phyloP scores from a whole-genome alignment of 73 alveolate genomes.

The Effrenium voratum region DNA sequence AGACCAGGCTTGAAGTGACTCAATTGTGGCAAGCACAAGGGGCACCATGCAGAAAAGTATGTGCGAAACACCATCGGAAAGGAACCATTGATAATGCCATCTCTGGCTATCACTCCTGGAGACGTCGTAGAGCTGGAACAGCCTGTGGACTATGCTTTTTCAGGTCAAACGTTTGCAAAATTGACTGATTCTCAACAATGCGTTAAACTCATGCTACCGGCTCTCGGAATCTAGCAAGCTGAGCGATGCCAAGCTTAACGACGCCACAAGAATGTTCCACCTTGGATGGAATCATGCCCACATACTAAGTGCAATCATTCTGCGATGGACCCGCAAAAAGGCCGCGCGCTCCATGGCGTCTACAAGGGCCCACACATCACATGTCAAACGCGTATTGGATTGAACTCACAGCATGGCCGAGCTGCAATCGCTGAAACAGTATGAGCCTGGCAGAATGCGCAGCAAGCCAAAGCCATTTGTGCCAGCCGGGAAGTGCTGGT shows the following conservation, averaged over 20 bases:
- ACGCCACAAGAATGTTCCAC: slow-evolving; percentile 86
- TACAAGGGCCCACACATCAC: not conserved
- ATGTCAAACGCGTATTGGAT: not conserved
- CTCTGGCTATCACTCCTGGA: slow-evolving; percentile 72
- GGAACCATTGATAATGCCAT: slow-evolving; percentile 90
- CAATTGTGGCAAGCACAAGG: not conserved
- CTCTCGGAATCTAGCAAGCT: slow-evolving; percentile 15
- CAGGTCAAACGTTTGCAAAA: not conserved
- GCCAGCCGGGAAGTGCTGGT: not conserved
- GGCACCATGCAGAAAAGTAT: slow-evolving; percentile 77
- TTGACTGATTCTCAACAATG: not conserved
- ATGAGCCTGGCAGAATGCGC: slow-evolving; percentile 15
- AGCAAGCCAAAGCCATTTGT: not conserved
- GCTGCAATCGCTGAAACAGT: slow-evolving; percentile 65
- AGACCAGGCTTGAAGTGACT: not conserved
- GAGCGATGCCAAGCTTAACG: slow-evolving; percentile 80
- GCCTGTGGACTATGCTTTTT: slow-evolving; percentile 7
- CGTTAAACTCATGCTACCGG: not conserved
- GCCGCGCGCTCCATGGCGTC: too few species aligned
- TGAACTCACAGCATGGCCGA: not conserved
- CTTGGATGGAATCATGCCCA: not conserved
- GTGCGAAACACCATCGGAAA: slow-evolving; percentile 88
- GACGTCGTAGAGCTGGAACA: slow-evolving; percentile 71
- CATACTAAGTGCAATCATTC: not conserved
- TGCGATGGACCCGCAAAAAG: not conserved